Conservation (phyloP, 176 grass and related monocot genomes). For the Avena sativa region DNA sequence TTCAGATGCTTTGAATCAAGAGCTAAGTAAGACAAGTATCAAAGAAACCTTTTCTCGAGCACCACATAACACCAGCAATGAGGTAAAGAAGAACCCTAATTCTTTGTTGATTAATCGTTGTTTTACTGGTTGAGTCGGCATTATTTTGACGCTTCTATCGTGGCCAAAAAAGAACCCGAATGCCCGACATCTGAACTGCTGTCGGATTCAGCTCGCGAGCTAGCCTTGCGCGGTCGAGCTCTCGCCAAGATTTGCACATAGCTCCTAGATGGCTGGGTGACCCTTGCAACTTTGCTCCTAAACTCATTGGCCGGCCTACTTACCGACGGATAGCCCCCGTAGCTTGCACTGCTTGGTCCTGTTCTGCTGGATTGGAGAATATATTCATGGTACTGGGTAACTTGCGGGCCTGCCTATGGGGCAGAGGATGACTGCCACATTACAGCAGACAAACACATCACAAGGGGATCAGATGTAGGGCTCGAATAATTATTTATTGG, state of each 20-base stretch:
- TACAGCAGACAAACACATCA: background rate
- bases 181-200: background rate
- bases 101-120: background rate
- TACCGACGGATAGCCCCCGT: background rate
- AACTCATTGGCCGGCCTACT: background rate
- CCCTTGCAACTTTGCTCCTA: background rate
- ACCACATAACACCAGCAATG: slow-evolving; percentile 39
- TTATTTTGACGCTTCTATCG: background rate
- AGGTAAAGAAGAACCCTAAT: slow-evolving; percentile 47
- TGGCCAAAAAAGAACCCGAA: background rate
- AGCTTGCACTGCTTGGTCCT: background rate
- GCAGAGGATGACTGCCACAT: background rate
- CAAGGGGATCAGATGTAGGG: background rate
- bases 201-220: background rate
- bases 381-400: background rate
- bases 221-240: background rate
- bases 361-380: background rate
- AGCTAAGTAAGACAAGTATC: slow-evolving; percentile 73
- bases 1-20: slow-evolving; percentile 89
- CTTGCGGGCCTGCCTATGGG: background rate
- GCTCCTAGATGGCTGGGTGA: background rate
- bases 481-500: background rate
- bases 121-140: background rate
- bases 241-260: background rate
- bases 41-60: slow-evolving; percentile 80